Evolutionary conservation across 106 monocot species (phyloP).

Genomic region (Platanthera guangdongensis): DNA sequence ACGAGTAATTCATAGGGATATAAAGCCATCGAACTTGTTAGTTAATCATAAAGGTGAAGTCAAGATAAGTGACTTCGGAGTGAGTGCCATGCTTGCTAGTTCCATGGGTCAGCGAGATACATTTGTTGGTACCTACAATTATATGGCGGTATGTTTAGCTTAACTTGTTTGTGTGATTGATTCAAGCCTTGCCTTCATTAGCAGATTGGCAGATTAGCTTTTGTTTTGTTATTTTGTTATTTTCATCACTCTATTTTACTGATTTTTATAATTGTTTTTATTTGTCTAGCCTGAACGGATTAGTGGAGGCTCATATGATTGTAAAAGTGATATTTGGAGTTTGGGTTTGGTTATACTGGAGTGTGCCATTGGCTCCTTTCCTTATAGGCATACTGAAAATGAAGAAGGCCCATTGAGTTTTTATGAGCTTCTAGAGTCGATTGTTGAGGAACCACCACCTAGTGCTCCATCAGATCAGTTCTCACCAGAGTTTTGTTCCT

Average conservation of each 20-base stretch:
- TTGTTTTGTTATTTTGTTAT: not conserved
- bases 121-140: slow-evolving; percentile 90
- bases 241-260: not conserved
- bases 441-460: slow-evolving; percentile 88
- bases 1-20: slow-evolving; percentile 91
- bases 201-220: not conserved
- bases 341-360: slow-evolving; percentile 93
- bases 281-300: slow-evolving; percentile 74
- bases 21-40: slow-evolving; percentile 80
- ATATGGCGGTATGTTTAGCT: slow-evolving; percentile 71
- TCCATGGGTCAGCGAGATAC: slow-evolving; percentile 93
- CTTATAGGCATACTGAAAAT: slow-evolving; percentile 63
- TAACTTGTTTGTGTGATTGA: not conserved
- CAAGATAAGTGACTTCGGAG: slow-evolving; percentile 94
- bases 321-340: slow-evolving; percentile 98
- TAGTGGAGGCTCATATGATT: slow-evolving; percentile 80
- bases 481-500: slow-evolving; percentile 96
- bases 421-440: slow-evolving; percentile 87
- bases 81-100: slow-evolving; percentile 80
- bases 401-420: slow-evolving; percentile 70
- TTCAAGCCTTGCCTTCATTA: not conserved
- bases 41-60: slow-evolving; percentile 83
- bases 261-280: not conserved
- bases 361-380: slow-evolving; percentile 90
- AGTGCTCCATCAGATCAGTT: slow-evolving; percentile 91